Evolutionary conservation across 441 rosid species (phyloP), one percentile per base, ranked within the genome.

Genomic region (Gossypium gossypioides): DNA sequence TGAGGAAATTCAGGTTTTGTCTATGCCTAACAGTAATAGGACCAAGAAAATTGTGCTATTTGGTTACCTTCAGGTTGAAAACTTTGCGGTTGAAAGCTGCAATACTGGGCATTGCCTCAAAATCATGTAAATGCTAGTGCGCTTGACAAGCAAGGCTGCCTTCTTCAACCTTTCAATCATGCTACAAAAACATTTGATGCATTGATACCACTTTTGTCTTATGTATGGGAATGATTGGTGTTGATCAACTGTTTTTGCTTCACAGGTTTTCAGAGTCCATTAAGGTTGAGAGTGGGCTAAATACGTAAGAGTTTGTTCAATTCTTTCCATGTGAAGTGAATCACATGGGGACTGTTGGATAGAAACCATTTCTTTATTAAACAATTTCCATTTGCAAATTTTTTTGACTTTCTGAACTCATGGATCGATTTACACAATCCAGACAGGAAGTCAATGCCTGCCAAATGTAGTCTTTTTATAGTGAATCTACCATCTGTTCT

Each of bases 251-350:
- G 42, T 15, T 12, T 37, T 7, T 37, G 21, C 8, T 32, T 76
- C 50, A 37, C 72, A 87, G 92, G 95, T 1, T 86, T 87, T 73
- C 84, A 79, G 72, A 81, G 78, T 75, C 89, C 90, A 2, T 59
- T 83, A 4, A 85, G 75, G 88, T 37, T 37, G 44, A 37, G 44
- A 37, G 44, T 34, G 12, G 44, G 44, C 44, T 37, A 18, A 37
- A 8, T 37, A 62, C 27, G 18, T 6, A 63, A 12, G 21, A 15
- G 21, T 59, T 29, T 37, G 1, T 50, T 15, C 7, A 15, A 68
- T 55, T 55, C 13, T 40, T 32, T 18, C 34, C 73, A 34, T 69
- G 52, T 55, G 63, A 51, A 54, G 21, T 50, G 34, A 54, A 71
- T 42, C 66, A 37, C 67, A 71, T 71, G 55, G 55, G 55, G 5